Evolutionary conservation across 805 yeast genomes (phyloP), one percentile per base, ranked within the genome.

Genomic region (Kodamaea kaohsiungensis): DNA sequence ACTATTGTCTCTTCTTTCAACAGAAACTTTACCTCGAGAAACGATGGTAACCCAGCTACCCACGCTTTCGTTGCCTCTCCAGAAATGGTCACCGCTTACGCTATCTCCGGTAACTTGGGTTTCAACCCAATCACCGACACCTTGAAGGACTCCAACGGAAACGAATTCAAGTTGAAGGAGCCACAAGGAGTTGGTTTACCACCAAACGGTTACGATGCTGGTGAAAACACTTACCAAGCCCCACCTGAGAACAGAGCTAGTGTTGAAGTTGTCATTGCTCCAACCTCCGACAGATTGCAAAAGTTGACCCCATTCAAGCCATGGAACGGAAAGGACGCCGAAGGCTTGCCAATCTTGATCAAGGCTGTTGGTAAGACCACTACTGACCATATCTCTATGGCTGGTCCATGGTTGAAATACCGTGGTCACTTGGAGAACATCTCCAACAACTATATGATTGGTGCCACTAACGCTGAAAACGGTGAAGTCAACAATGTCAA

Each of bases 361-460:
- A 93, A 95, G 82, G 89, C 97, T 64, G 81, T 87, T 60, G 98
- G 98, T 81, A 93, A 93, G 85, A 92, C 98, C 75, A 93, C 99
- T 68, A 93, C 99, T 66, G 99, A 93, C 82, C 99, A 93, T 81
- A 93, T 93, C 70, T 93, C 98, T 69, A 92, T 91, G 96, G 99
- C 99, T 72, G 99, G 99, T 80, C 98, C 98, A 72, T 93, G 99
- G 99, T 89, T 93, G 85, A 93, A 93, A 83, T 93, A 93, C 93
- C 90, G 98, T 84, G 99, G 99, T 79, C 99, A 93, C 82, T 84
- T 93, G 81, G 93, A 91, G 82, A 93, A 93, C 87, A 95, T 93
- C 72, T 91, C 98, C 64, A 91, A 93, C 86, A 93, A 95, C 85
- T 93, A 95, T 82, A 92, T 93, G 97, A 93, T 93, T 83, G 99